These are phyloP conservation scores for Podosphaera xanthii DNA, from an alignment of 2,329 filamentous ascomycete genomes.

Conservation along the genomic window DNA sequence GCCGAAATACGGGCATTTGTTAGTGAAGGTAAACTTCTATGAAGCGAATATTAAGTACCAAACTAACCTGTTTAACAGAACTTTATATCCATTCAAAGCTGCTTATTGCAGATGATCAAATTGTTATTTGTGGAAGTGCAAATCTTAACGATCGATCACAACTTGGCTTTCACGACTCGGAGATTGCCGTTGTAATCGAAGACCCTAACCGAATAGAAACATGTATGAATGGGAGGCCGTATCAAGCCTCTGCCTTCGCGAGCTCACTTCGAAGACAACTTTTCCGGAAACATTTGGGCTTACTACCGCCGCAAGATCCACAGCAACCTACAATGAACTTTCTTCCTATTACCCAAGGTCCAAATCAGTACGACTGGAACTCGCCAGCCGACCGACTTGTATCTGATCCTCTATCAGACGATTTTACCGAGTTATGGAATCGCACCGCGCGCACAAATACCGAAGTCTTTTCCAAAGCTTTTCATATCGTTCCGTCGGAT, in stretches of 20 bases:
- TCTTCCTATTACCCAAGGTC: slow-evolving; percentile 43
- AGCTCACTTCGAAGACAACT: slow-evolving; percentile 62
- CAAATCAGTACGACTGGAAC: slow-evolving; percentile 54
- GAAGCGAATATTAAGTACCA: neutral
- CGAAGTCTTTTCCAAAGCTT: slow-evolving; percentile 55
- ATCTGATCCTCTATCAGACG: slow-evolving; percentile 44
- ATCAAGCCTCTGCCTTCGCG: slow-evolving; percentile 51
- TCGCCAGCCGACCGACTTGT: slow-evolving; percentile 45
- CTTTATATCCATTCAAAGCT: slow-evolving; percentile 44
- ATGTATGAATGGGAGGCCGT: slow-evolving; percentile 50
- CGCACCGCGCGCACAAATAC: slow-evolving; percentile 55
- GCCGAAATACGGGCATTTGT: slow-evolving; percentile 37
- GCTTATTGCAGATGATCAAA: slow-evolving; percentile 59
- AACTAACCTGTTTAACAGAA: slow-evolving; percentile 16
- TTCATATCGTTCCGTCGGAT: slow-evolving; percentile 57
- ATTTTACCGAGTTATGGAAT: slow-evolving; percentile 52
- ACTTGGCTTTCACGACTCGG: slow-evolving; percentile 63
- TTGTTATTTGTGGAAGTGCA: slow-evolving; percentile 56
- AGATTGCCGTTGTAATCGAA: slow-evolving; percentile 76
- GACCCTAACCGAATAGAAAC: slow-evolving; percentile 49
- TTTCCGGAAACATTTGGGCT: slow-evolving; percentile 77
- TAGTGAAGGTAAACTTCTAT: slow-evolving; percentile 21
- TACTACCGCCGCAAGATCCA: slow-evolving; percentile 51
- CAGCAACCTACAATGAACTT: slow-evolving; percentile 51
- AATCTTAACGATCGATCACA: slow-evolving; percentile 44